Evolutionary conservation across 768 basidiomycete genomes (phyloP).

Genomic region (Suillus spraguei): DNA sequence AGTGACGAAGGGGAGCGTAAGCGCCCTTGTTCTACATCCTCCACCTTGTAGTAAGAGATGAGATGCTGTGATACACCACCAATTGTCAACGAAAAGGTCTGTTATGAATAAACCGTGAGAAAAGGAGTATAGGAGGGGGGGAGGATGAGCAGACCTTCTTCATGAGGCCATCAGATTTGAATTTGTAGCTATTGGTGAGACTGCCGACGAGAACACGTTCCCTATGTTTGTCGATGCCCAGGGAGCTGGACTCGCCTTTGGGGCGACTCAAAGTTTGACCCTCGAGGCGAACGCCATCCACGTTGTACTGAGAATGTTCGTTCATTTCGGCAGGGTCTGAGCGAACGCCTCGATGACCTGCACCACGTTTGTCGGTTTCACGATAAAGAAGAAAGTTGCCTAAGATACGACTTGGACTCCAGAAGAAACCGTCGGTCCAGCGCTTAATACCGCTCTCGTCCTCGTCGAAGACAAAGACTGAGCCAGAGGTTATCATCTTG

Average conservation of each 20-base stretch:
- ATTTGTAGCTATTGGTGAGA: constrained; percentile 91
- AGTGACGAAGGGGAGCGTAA: constrained; percentile 87
- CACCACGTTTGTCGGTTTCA: constrained; percentile 84
- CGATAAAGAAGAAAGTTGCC: constrained; percentile 96
- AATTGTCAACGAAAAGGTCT: constrained; percentile 93
- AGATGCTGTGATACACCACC: constrained; percentile 87
- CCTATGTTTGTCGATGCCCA: constrained; percentile 65
- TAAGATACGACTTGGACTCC: constrained; percentile 91
- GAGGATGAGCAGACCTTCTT: constrained; percentile 75
- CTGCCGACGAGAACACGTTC: constrained; percentile 88
- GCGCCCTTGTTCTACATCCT: constrained; percentile 88
- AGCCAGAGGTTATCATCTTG: constrained; percentile 90
- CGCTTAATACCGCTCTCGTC: constrained; percentile 96
- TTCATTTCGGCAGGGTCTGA: constrained; percentile 41
- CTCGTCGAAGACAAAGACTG: constrained; percentile 97
- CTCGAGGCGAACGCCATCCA: constrained; percentile 31
- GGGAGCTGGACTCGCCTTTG: constrained; percentile 49
- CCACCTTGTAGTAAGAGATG: constrained; percentile 92
- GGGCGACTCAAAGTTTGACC: constrained; percentile 64
- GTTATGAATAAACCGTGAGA: constrained; percentile 30
- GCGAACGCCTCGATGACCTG: constrained; percentile 59
- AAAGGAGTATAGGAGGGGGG: constrained; percentile 16
- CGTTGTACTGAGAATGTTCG: constrained; percentile 41
- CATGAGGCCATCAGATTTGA: constrained; percentile 92
- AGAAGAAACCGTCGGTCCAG: constrained; percentile 97